Conservation (phyloP, 106 monocot species). For the Posidonia australis region DNA sequence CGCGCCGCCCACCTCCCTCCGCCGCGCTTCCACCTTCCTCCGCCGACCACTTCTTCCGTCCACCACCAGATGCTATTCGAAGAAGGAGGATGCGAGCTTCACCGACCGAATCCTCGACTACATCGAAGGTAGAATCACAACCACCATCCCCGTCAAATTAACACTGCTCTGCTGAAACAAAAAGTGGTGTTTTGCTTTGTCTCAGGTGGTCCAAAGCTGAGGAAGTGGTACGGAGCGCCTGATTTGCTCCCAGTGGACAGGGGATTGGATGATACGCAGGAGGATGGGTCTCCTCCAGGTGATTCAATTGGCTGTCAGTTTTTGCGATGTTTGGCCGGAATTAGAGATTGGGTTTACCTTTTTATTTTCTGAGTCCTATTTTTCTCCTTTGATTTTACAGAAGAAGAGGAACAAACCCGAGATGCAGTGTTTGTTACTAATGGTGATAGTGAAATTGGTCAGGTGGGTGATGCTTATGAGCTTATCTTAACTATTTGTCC, state of each 20-base stretch:
- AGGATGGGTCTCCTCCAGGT: conserved; percentile 37
- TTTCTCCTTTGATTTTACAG: conserved; percentile 1
- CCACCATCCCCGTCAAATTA: background rate
- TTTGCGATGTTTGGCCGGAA: background rate
- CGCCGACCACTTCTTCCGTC: background rate
- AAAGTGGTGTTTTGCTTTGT: background rate
- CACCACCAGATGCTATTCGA: conserved; percentile 16
- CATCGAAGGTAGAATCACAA: conserved; percentile 52
- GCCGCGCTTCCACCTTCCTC: background rate
- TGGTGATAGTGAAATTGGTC: conserved; percentile 93
- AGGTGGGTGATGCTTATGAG: conserved; percentile 30
- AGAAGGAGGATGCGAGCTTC: conserved; percentile 53
- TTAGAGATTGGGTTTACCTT: background rate
- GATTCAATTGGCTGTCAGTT: background rate
- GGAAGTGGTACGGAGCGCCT: conserved; percentile 95
- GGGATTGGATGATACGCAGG: conserved; percentile 20
- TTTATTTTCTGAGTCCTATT: background rate
- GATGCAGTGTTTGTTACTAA: conserved; percentile 86
- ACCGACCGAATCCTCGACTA: conserved; percentile 87
- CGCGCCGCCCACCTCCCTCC: background rate
- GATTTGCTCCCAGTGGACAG: conserved; percentile 67
- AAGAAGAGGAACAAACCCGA: conserved; percentile 34
- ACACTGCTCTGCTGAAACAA: background rate
- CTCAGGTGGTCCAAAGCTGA: conserved; percentile 89
- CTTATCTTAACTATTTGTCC: no score